Percentiles rank a stretch among this genome's conserved stretches.
phyloP scores from a whole-genome alignment of 108 stramenopile species.

The Pseudonitzschia multistriata region DNA sequence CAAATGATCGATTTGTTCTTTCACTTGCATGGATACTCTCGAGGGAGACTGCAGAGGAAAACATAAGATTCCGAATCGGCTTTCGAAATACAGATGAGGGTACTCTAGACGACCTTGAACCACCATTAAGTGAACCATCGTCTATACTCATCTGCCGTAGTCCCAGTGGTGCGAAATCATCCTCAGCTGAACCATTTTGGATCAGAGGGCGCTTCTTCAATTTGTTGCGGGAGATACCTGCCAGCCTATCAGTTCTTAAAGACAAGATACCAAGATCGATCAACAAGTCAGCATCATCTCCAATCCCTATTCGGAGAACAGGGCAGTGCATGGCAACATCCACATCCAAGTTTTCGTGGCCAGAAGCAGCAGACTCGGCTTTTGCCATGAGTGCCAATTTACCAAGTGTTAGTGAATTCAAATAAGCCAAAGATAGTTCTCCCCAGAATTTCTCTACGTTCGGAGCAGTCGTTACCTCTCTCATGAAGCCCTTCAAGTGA shows the following conservation, averaged over 20 bases:
- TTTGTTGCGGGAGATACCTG: conserved; percentile 27
- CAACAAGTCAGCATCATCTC: conserved; percentile 23
- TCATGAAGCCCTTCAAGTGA: conserved; percentile 31
- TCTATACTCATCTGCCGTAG: conserved; percentile 5
- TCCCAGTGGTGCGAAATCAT: not conserved
- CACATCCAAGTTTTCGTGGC: conserved; percentile 53
- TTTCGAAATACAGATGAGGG: conserved; percentile 14
- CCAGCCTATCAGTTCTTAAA: conserved; percentile 51
- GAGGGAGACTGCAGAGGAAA: conserved; percentile 32
- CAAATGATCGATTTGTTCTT: conserved; percentile 14
- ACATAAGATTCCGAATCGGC: conserved; percentile 4
- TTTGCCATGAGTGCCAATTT: conserved; percentile 37
- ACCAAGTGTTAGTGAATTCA: conserved; percentile 46
- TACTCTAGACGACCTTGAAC: not conserved
- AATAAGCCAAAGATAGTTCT: conserved; percentile 42
- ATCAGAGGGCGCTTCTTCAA: conserved; percentile 1
- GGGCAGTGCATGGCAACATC: conserved; percentile 49
- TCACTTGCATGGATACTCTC: conserved; percentile 18
- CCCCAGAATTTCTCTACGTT: conserved; percentile 49
- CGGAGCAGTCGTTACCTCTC: conserved; percentile 16
- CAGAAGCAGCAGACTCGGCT: conserved; percentile 32
- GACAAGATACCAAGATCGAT: conserved; percentile 52
- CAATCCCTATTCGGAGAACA: conserved; percentile 38
- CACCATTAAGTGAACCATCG: conserved; percentile 24
- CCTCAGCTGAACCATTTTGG: not conserved